Evolutionary conservation across 2,329 filamentous ascomycete species (phyloP).

Genomic region (Colletotrichum tamarilloi): DNA sequence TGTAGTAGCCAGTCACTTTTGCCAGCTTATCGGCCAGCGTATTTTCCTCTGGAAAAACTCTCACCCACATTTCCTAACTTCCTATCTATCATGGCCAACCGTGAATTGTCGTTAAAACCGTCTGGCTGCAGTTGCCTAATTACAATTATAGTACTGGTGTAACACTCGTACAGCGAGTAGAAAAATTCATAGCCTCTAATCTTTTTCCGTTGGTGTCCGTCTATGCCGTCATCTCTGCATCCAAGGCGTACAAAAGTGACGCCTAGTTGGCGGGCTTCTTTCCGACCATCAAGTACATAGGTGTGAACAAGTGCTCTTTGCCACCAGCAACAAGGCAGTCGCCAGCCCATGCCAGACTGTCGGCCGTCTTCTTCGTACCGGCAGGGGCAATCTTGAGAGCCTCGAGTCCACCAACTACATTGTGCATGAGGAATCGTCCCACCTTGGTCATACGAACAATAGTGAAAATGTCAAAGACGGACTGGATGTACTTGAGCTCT

Average conservation of each 20-base stretch:
- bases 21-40: not conserved
- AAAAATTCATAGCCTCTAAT: slow-evolving; percentile 2
- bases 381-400: slow-evolving; percentile 77
- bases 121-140: slow-evolving; percentile 9
- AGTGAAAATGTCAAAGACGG: slow-evolving; percentile 82
- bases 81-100: not conserved
- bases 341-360: slow-evolving; percentile 83
- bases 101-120: not conserved
- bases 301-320: slow-evolving; percentile 92
- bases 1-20: not conserved
- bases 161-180: slow-evolving; percentile 15
- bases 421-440: slow-evolving; percentile 81
- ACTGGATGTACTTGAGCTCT: slow-evolving; percentile 84
- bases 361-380: slow-evolving; percentile 94
- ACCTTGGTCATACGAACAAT: slow-evolving; percentile 90
- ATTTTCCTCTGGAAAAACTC: not conserved
- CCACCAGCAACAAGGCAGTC: slow-evolving; percentile 90
- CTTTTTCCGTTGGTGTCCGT: not conserved
- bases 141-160: slow-evolving; percentile 31
- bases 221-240: slow-evolving; percentile 32
- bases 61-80: not conserved
- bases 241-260: slow-evolving; percentile 10
- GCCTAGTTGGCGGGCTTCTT: slow-evolving; percentile 73
- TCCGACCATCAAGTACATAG: slow-evolving; percentile 97
- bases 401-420: slow-evolving; percentile 82